Conservation (phyloP, 2,329 filamentous ascomycete genomes). For the Bipolaris oryzae region DNA sequence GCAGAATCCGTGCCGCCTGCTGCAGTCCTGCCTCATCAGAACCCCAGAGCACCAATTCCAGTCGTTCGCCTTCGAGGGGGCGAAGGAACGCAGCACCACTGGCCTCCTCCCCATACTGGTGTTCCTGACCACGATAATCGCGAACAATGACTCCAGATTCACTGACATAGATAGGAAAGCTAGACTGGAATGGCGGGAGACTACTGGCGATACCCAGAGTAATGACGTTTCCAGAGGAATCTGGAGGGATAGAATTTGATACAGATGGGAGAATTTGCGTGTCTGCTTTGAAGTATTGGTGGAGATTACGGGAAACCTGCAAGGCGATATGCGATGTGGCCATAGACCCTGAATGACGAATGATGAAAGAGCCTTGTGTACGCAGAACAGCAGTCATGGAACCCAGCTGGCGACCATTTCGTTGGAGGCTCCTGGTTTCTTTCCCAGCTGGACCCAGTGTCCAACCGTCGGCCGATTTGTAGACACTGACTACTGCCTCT, state of each 20-base stretch:
- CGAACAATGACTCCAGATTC: conserved; percentile 26
- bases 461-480: conserved; percentile 16
- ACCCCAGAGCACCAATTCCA: conserved; percentile 65
- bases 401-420: conserved; percentile 58
- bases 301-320: conserved; percentile 63
- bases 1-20: conserved; percentile 60
- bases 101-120: conserved; percentile 39
- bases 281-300: conserved; percentile 64
- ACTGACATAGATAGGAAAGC: conserved; percentile 42
- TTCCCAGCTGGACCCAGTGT: not conserved
- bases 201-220: conserved; percentile 42
- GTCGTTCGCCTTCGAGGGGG: conserved; percentile 53
- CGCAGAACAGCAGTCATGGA: conserved; percentile 61
- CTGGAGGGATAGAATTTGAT: not conserved
- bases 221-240: conserved; percentile 55
- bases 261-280: conserved; percentile 46
- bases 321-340: conserved; percentile 51
- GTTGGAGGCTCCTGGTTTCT: conserved; percentile 21
- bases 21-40: conserved; percentile 54
- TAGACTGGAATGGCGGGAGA: conserved; percentile 23
- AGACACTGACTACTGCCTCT: not conserved
- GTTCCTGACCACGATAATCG: conserved; percentile 27
- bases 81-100: conserved; percentile 60
- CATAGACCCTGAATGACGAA: conserved; percentile 44
- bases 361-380: conserved; percentile 53